These are phyloP conservation scores for Dendrobium nobile DNA, from an alignment of 106 monocot species.

Conservation along the genomic window DNA sequence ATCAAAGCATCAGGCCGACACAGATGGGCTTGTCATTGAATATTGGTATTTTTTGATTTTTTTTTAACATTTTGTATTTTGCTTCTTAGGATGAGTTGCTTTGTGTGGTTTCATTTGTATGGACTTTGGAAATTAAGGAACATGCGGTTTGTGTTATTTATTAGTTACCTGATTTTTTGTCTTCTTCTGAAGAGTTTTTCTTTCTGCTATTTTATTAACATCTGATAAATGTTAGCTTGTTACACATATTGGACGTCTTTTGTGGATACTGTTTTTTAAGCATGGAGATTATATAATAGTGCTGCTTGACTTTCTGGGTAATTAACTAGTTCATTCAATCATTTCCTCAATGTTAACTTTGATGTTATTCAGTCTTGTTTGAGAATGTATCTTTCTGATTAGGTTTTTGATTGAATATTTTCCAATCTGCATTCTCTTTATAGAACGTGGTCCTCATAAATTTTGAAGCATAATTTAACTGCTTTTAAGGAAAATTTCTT, in stretches of 20 bases:
- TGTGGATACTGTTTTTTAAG: not conserved
- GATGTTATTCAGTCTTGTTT: not conserved
- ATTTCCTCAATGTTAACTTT: no score
- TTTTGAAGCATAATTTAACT: not conserved
- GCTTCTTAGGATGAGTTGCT: not conserved
- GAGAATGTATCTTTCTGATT: not conserved
- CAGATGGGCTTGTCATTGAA: constrained; percentile 97
- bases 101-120: not conserved
- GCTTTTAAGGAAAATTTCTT: not conserved
- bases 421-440: not conserved
- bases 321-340: no score
- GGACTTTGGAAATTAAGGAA: not conserved
- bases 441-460: not conserved
- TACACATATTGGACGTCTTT: not conserved
- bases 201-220: not conserved
- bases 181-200: not conserved
- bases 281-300: no score
- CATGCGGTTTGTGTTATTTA: not conserved
- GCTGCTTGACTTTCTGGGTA: no score
- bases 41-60: constrained; percentile 43
- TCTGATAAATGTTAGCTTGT: not conserved
- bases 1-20: constrained; percentile 96
- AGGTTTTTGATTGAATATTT: not conserved
- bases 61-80: not conserved
- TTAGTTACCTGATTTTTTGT: not conserved